Conservation (phyloP, 2,329 filamentous ascomycete genomes). For the Alternaria hordeiaustralica region DNA sequence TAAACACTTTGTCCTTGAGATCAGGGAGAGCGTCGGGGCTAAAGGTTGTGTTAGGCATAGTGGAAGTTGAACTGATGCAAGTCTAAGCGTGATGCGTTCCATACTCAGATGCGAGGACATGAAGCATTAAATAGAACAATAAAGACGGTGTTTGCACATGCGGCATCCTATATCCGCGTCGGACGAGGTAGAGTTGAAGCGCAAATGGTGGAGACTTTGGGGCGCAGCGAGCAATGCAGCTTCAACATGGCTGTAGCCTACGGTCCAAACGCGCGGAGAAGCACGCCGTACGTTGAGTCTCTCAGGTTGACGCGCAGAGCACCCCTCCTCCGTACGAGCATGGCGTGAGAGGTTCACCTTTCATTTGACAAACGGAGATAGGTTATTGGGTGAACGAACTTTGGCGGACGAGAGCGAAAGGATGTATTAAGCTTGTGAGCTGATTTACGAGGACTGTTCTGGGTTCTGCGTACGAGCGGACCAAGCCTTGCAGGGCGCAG, state of each 20-base stretch:
- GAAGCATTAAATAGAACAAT: background rate
- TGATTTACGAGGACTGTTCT: background rate
- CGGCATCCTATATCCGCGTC: background rate
- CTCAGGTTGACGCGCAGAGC: background rate
- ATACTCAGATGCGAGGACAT: background rate
- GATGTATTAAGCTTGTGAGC: background rate
- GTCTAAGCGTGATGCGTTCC: background rate
- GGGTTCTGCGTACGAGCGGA: background rate
- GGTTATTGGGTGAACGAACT: background rate
- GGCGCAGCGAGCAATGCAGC: background rate
- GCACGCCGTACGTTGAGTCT: background rate
- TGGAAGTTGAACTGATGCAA: background rate
- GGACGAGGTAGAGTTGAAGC: background rate
- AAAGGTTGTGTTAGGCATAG: constrained; percentile 8
- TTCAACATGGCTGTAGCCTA: background rate
- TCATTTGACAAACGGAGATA: background rate
- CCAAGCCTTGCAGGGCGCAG: background rate
- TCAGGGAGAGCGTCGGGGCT: constrained; percentile 14
- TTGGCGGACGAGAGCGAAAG: background rate
- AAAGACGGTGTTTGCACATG: background rate
- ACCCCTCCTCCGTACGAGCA: background rate
- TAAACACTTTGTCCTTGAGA: constrained; percentile 12
- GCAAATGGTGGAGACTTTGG: background rate
- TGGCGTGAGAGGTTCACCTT: background rate
- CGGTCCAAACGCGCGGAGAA: background rate